Evolutionary conservation across 495 filamentous ascomycete genomes (phyloP).

Genomic region (Cercophora scortea): DNA sequence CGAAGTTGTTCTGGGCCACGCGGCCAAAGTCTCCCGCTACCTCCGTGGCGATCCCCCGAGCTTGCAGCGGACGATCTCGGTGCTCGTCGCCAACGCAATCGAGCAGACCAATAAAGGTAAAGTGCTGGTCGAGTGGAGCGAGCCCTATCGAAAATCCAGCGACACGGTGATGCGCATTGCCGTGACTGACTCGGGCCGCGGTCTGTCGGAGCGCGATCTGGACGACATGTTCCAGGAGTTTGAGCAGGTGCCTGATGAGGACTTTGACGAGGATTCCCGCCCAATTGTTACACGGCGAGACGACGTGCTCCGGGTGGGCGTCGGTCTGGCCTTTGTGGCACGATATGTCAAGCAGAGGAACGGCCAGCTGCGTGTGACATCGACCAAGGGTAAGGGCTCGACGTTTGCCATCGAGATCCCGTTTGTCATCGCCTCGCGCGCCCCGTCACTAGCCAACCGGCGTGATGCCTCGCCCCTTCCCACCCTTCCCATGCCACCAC

Average conservation of each 20-base stretch:
- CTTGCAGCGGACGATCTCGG: slow-evolving; percentile 64
- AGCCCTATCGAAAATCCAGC: slow-evolving; percentile 14
- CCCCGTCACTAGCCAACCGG: slow-evolving; percentile 9
- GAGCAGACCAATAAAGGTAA: slow-evolving; percentile 58
- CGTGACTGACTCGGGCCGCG: slow-evolving; percentile 63
- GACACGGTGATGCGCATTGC: slow-evolving; percentile 54
- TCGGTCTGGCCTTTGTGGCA: slow-evolving; percentile 13
- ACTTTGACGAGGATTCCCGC: slow-evolving; percentile 35
- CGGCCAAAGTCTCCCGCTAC: slow-evolving; percentile 48
- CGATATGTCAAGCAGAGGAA: slow-evolving; percentile 18
- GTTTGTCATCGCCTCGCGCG: slow-evolving; percentile 17
- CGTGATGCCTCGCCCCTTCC: slow-evolving; percentile 16
- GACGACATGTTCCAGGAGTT: slow-evolving; percentile 70
- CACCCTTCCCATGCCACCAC: slow-evolving; percentile 11
- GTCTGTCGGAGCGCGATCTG: slow-evolving; percentile 57
- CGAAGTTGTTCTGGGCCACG: slow-evolving; percentile 47
- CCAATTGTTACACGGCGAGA: not conserved
- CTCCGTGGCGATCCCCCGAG: slow-evolving; percentile 66
- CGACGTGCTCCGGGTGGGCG: slow-evolving; percentile 13
- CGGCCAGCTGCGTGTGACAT: slow-evolving; percentile 12
- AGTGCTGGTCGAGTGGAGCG: slow-evolving; percentile 58
- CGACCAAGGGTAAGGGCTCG: slow-evolving; percentile 11
- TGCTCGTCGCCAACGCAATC: slow-evolving; percentile 70
- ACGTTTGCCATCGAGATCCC: slow-evolving; percentile 19
- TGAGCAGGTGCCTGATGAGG: slow-evolving; percentile 64